Percentiles rank a stretch among this genome's conserved stretches.
Evolutionary conservation across 2,329 filamentous ascomycete genomes (phyloP).

Genomic region (Teratosphaeria zuluensis): DNA sequence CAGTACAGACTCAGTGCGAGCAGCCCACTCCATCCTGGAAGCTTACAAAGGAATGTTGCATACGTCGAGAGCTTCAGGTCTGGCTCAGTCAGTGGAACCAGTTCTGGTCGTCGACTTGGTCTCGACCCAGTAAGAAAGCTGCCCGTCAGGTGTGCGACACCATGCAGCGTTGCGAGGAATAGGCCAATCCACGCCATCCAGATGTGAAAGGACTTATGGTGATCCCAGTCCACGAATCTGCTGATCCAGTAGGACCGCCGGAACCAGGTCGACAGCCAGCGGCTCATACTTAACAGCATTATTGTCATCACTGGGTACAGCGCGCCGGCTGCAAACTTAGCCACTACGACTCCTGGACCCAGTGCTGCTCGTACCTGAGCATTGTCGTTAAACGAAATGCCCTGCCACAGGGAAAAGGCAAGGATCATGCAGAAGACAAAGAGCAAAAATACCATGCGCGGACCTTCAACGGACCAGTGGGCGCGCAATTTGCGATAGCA

Average conservation of each 20-base stretch:
- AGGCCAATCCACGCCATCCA: constrained; percentile 44
- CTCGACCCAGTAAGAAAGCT: constrained; percentile 44
- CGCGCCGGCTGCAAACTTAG: constrained; percentile 46
- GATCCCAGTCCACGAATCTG: constrained; percentile 49
- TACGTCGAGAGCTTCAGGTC: constrained; percentile 38
- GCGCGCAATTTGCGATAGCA: not conserved
- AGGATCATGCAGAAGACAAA: constrained; percentile 14
- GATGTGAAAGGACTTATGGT: constrained; percentile 47
- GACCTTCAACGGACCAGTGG: not conserved
- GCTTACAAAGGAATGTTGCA: constrained; percentile 35
- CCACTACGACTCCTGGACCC: constrained; percentile 47
- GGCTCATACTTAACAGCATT: constrained; percentile 48
- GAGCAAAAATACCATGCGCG: not conserved
- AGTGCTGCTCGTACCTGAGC: constrained; percentile 40
- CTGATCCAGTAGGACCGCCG: constrained; percentile 44
- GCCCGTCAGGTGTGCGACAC: constrained; percentile 45
- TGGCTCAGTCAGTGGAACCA: constrained; percentile 37
- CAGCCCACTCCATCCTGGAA: constrained; percentile 45
- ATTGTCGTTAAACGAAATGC: constrained; percentile 41
- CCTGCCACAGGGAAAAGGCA: constrained; percentile 47
- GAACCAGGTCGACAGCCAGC: constrained; percentile 46
- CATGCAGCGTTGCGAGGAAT: constrained; percentile 43
- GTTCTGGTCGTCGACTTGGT: constrained; percentile 34
- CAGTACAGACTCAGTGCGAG: constrained; percentile 43
- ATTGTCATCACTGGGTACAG: constrained; percentile 52